phyloP scores from a whole-genome alignment of 495 filamentous ascomycete genomes.

The Podospora comata region DNA sequence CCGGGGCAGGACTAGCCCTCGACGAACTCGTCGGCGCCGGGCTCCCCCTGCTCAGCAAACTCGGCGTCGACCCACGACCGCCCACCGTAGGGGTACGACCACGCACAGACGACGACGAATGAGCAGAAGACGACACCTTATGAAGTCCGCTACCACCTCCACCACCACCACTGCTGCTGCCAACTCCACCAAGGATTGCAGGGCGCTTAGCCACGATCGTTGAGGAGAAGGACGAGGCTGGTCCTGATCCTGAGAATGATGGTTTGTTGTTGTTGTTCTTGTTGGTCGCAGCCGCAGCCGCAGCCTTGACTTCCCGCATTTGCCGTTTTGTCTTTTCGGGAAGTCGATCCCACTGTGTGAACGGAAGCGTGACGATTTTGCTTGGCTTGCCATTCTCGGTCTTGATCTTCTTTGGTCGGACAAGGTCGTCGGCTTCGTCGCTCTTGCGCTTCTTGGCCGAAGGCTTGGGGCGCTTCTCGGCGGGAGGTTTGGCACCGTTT shows the following conservation, averaged over 20 bases:
- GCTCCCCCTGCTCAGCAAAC: background rate
- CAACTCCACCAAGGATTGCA: constrained; percentile 9
- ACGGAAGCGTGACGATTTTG: constrained; percentile 27
- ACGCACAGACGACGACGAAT: background rate
- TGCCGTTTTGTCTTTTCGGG: constrained; percentile 5
- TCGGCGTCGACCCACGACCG: background rate
- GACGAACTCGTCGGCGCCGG: background rate
- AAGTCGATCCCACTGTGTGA: constrained; percentile 23
- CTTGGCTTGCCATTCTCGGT: constrained; percentile 28
- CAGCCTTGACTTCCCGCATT: background rate
- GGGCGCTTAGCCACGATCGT: constrained; percentile 22
- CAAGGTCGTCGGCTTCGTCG: constrained; percentile 28
- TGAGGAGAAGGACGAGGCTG: constrained; percentile 12
- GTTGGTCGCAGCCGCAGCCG: too few relatives aligned
- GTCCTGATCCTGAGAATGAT: background rate
- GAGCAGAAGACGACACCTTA: background rate
- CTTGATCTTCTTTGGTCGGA: constrained; percentile 41
- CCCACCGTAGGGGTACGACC: constrained; percentile 1
- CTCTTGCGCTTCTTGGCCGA: constrained; percentile 34
- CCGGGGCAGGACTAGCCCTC: constrained; percentile 6
- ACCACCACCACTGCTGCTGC: background rate
- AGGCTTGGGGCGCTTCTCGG: constrained; percentile 28
- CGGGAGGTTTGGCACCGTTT: background rate
- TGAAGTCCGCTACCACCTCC: background rate
- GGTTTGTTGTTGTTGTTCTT: background rate